Conservation (phyloP, 164 flowering plant genomes). For the Vitis riparia region DNA sequence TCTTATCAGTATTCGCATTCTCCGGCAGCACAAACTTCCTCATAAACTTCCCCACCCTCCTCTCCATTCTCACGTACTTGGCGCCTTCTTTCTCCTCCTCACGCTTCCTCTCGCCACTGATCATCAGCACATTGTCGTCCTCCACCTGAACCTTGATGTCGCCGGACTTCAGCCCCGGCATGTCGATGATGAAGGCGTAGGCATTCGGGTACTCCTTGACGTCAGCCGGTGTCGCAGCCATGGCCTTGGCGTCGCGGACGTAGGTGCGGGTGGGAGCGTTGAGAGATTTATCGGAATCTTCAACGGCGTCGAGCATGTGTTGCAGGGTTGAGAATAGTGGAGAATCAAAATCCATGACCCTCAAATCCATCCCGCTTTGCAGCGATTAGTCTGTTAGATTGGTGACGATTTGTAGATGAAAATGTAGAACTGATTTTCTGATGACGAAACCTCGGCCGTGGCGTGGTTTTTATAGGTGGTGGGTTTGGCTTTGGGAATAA, state of each 20-base stretch:
- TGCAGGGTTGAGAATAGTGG: too few species aligned
- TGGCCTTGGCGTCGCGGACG: slow-evolving; percentile 63
- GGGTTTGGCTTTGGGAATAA: too few species aligned
- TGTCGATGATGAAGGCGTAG: slow-evolving; percentile 32
- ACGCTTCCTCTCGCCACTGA: slow-evolving; percentile 37
- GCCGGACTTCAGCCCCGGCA: slow-evolving; percentile 37
- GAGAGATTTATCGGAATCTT: neutral
- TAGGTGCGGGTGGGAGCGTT: slow-evolving; percentile 42
- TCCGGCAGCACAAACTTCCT: slow-evolving; percentile 64
- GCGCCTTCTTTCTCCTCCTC: slow-evolving; percentile 48
- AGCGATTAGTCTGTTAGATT: too few species aligned
- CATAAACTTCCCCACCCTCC: slow-evolving; percentile 62
- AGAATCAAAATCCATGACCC: too few species aligned
- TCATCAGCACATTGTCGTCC: slow-evolving; percentile 37
- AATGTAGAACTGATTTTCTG: too few species aligned
- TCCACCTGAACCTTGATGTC: slow-evolving; percentile 41
- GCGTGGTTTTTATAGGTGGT: too few species aligned
- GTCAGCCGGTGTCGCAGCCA: slow-evolving; percentile 16
- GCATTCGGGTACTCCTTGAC: slow-evolving; percentile 28
- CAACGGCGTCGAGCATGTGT: too few species aligned
- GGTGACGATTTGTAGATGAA: too few species aligned
- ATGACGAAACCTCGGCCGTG: too few species aligned
- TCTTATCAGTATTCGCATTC: slow-evolving; percentile 43
- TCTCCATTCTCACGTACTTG: slow-evolving; percentile 62
- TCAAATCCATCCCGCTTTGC: too few species aligned